A percentile compares a stretch with the other conserved stretches of the same genome.
Evolutionary conservation across 2,329 filamentous ascomycete genomes (phyloP).

Genomic region (Talaromyces albobiverticillius): DNA sequence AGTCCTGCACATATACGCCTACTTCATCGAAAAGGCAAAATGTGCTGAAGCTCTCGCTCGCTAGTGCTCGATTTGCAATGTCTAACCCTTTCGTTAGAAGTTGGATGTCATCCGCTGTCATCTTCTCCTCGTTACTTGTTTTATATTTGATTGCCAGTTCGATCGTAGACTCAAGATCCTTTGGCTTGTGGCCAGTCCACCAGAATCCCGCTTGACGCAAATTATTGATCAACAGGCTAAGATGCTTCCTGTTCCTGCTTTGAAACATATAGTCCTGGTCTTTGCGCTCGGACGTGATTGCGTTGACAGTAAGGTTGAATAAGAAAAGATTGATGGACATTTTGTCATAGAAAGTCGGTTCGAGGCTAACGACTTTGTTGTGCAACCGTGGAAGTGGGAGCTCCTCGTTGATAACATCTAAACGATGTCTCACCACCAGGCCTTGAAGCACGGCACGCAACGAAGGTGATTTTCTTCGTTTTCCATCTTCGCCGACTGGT

Average conservation of each 20-base stretch:
- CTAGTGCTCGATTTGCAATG: slow-evolving; percentile 59
- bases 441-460: slow-evolving; percentile 70
- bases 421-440: slow-evolving; percentile 75
- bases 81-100: slow-evolving; percentile 64
- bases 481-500: slow-evolving; percentile 56
- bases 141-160: slow-evolving; percentile 68
- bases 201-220: slow-evolving; percentile 83
- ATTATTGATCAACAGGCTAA: slow-evolving; percentile 71
- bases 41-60: slow-evolving; percentile 62
- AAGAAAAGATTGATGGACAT: slow-evolving; percentile 80
- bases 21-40: slow-evolving; percentile 74
- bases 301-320: slow-evolving; percentile 79
- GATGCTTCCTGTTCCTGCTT: slow-evolving; percentile 63
- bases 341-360: slow-evolving; percentile 82
- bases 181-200: slow-evolving; percentile 69
- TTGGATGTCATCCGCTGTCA: slow-evolving; percentile 59
- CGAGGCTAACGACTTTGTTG: slow-evolving; percentile 69
- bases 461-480: slow-evolving; percentile 38
- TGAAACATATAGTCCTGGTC: slow-evolving; percentile 91
- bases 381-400: slow-evolving; percentile 67
- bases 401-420: slow-evolving; percentile 65
- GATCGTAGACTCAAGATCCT: slow-evolving; percentile 63
- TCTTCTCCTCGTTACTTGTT: slow-evolving; percentile 56
- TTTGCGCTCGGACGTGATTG: slow-evolving; percentile 79
- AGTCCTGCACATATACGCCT: slow-evolving; percentile 67